Evolutionary conservation across 208 protist species (phyloP).

Genomic region (Tritrichomonas musculus): DNA sequence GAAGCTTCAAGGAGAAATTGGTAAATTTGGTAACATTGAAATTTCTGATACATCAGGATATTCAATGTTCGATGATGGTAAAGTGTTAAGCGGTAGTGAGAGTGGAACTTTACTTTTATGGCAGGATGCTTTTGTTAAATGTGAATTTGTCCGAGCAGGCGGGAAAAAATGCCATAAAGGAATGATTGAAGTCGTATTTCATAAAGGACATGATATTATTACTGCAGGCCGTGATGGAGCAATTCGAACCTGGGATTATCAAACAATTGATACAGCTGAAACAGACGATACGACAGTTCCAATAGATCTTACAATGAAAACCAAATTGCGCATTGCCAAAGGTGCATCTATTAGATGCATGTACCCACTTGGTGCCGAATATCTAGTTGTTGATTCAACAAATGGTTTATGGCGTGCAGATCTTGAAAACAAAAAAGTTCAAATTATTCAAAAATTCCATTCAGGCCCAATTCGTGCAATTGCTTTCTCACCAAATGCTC

Average conservation of each 20-base stretch:
- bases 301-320: not conserved
- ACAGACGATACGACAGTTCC: slow-evolving; percentile 10
- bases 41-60: slow-evolving; percentile 83
- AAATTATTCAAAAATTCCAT: slow-evolving; percentile 64
- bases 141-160: slow-evolving; percentile 64
- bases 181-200: slow-evolving; percentile 68
- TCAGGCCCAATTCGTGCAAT: slow-evolving; percentile 69
- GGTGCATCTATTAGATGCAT: slow-evolving; percentile 1
- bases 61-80: slow-evolving; percentile 61
- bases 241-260: slow-evolving; percentile 79
- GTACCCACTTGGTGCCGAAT: not conserved
- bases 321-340: not conserved
- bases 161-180: slow-evolving; percentile 61
- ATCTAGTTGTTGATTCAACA: not conserved
- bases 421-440: not conserved
- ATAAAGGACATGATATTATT: slow-evolving; percentile 68
- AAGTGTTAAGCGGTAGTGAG: slow-evolving; percentile 74
- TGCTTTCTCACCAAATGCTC: slow-evolving; percentile 63
- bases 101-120: slow-evolving; percentile 81
- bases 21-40: slow-evolving; percentile 92
- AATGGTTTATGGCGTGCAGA: not conserved
- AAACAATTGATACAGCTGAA: slow-evolving; percentile 74
- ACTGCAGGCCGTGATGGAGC: slow-evolving; percentile 84
- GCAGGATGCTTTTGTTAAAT: slow-evolving; percentile 87
- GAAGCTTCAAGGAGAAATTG: slow-evolving; percentile 78